These are phyloP conservation scores for Paraurostyla sp. DNA, from an alignment of 73 alveolate species.

Conservation along the genomic window DNA sequence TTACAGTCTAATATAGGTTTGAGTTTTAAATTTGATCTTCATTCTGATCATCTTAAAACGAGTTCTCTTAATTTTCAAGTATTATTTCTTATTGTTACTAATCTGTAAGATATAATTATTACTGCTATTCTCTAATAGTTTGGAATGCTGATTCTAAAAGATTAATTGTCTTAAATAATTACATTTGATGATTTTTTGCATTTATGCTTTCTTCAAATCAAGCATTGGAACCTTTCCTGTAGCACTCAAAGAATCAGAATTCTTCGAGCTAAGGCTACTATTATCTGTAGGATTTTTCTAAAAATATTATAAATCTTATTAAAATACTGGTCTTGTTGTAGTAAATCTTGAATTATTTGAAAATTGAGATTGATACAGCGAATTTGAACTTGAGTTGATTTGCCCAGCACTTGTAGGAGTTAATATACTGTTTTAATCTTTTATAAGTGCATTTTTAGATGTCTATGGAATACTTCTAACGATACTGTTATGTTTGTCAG, in stretches of 20 bases:
- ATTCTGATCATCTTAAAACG: background rate
- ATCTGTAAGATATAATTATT: too few relatives aligned
- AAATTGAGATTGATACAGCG: conserved; percentile 19
- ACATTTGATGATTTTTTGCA: conserved; percentile 11
- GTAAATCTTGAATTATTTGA: conserved; percentile 52
- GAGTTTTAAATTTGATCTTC: background rate
- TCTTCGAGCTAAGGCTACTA: conserved; percentile 47
- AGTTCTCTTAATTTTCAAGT: background rate
- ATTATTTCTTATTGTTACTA: background rate
- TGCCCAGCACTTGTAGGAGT: conserved; percentile 7
- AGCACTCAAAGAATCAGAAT: conserved; percentile 35
- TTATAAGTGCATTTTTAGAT: conserved; percentile 12
- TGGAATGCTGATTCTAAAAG: conserved; percentile 25
- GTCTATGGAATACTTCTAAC: conserved; percentile 40
- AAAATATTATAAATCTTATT: background rate
- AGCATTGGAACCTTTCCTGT: conserved; percentile 22
- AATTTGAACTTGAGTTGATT: background rate
- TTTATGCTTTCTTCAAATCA: conserved; percentile 37
- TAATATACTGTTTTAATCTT: background rate
- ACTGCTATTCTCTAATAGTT: conserved; percentile 39
- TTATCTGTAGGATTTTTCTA: conserved; percentile 63
- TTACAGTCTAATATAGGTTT: background rate
- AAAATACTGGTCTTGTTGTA: conserved; percentile 53
- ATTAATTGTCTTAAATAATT: background rate
- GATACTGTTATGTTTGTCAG: conserved; percentile 52